A percentile compares a stretch with the other conserved stretches of the same genome.
phyloP scores from a whole-genome alignment of 2,329 filamentous ascomycete species.

The Leptographium flavum region DNA sequence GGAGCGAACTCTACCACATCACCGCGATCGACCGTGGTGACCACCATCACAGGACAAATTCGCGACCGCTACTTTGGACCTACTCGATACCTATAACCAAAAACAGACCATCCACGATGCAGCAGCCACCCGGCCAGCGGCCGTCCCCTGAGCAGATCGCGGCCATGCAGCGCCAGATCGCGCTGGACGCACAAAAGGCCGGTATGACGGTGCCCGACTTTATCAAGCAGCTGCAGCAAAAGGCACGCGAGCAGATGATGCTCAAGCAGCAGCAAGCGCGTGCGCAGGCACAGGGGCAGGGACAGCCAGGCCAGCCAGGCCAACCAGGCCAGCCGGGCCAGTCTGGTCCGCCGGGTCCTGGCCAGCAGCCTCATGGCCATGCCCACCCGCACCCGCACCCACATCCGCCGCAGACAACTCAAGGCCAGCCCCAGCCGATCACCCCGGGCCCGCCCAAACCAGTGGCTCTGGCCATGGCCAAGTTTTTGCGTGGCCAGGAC shows the following conservation, averaged over 20 bases:
- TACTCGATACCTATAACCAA: not conserved
- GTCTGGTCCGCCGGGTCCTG: too few species aligned
- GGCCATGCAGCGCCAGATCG: conserved; percentile 69
- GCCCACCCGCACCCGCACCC: conserved; percentile 20
- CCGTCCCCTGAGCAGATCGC: conserved; percentile 76
- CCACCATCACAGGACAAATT: not conserved
- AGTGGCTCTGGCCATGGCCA: conserved; percentile 74
- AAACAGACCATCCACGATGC: not conserved
- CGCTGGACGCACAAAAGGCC: conserved; percentile 66
- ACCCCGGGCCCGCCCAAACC: conserved; percentile 73
- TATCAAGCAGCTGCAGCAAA: conserved; percentile 51
- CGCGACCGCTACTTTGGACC: not conserved
- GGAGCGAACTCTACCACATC: too few species aligned
- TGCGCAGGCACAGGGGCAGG: too few species aligned
- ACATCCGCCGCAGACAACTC: conserved; percentile 17
- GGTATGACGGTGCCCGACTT: conserved; percentile 81
- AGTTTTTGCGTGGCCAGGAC: conserved; percentile 71
- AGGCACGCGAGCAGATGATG: conserved; percentile 36
- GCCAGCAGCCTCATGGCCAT: too few species aligned
- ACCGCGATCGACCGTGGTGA: too few species aligned
- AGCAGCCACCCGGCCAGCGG: conserved; percentile 18
- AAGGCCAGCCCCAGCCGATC: conserved; percentile 50
- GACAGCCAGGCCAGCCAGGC: conserved; percentile 29
- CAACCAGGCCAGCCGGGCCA: conserved; percentile 29
- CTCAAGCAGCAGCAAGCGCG: conserved; percentile 28